Conservation (phyloP, 768 basidiomycete species). For the Dendrothele bispora region DNA sequence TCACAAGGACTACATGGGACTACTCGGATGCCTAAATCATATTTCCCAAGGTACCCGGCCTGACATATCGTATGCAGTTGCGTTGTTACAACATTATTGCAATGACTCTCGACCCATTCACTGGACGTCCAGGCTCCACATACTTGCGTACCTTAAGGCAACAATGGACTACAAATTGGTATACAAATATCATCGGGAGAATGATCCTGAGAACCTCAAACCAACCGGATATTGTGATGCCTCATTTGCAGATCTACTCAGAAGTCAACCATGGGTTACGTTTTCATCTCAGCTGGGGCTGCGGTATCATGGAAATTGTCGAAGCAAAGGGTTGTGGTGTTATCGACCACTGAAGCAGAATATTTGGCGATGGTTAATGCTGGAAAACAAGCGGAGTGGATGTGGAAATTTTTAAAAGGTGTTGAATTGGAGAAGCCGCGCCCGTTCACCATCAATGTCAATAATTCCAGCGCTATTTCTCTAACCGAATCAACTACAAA, state of each 20-base stretch:
- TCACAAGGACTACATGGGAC: not conserved
- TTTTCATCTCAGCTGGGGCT: conserved; percentile 16
- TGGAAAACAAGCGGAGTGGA: conserved; percentile 24
- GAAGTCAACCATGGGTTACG: conserved; percentile 20
- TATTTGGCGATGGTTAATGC: conserved; percentile 29
- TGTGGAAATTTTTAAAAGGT: conserved; percentile 23
- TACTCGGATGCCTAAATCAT: not conserved
- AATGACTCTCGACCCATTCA: not conserved
- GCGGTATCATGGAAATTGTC: conserved; percentile 21
- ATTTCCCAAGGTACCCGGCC: not conserved
- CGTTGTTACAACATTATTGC: not conserved
- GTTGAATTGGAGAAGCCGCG: conserved; percentile 9
- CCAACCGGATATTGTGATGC: not conserved
- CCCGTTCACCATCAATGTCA: conserved; percentile 16
- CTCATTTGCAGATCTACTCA: conserved; percentile 16
- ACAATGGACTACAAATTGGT: not conserved
- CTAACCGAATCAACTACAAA: conserved; percentile 25
- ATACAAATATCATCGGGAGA: not conserved
- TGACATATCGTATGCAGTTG: too few relatives aligned
- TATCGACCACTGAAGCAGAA: conserved; percentile 37
- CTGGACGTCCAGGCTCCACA: not conserved
- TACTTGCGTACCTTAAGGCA: not conserved
- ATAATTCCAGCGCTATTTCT: conserved; percentile 28
- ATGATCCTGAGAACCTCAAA: not conserved
- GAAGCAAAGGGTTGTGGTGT: conserved; percentile 22